These are phyloP conservation scores for Austroboletus festivus DNA, from an alignment of 768 basidiomycete genomes.

Conservation along the genomic window DNA sequence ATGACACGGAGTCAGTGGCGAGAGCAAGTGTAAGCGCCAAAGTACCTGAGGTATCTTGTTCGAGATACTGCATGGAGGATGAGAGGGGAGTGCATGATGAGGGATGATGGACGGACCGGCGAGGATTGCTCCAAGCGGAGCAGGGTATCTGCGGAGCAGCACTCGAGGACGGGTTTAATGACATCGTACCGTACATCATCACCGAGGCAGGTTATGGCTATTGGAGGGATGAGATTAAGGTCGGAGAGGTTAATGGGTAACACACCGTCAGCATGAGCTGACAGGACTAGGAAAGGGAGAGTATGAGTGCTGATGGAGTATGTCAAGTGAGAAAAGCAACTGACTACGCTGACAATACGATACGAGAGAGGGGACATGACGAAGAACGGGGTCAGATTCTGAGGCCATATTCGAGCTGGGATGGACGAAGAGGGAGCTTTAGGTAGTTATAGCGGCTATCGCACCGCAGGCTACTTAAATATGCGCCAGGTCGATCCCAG, in stretches of 20 bases:
- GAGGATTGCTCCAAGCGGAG: constrained; percentile 64
- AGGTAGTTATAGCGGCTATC: background rate
- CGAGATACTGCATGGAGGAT: constrained; percentile 43
- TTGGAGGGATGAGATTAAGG: constrained; percentile 3
- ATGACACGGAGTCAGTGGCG: constrained; percentile 6
- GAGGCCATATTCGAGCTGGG: constrained; percentile 27
- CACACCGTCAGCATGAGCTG: constrained; percentile 60
- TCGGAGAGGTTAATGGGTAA: constrained; percentile 1
- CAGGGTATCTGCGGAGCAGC: constrained; percentile 69
- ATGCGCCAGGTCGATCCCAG: constrained; percentile 6
- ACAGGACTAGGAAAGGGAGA: constrained; percentile 45
- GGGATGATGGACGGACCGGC: constrained; percentile 48
- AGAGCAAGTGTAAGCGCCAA: background rate
- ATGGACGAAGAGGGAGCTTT: background rate
- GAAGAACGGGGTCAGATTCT: constrained; percentile 32
- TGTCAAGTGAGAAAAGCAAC: constrained; percentile 17
- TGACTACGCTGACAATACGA: constrained; percentile 71
- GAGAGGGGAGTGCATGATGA: constrained; percentile 11
- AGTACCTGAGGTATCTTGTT: constrained; percentile 54
- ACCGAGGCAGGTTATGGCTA: constrained; percentile 66
- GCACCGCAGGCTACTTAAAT: constrained; percentile 18
- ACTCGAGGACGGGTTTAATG: constrained; percentile 70
- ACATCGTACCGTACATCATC: constrained; percentile 57
- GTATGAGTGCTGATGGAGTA: constrained; percentile 10
- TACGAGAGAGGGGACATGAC: constrained; percentile 61